phyloP scores from a whole-genome alignment of 352 stramenopile genomes.

The Pythium vanterpoolii region DNA sequence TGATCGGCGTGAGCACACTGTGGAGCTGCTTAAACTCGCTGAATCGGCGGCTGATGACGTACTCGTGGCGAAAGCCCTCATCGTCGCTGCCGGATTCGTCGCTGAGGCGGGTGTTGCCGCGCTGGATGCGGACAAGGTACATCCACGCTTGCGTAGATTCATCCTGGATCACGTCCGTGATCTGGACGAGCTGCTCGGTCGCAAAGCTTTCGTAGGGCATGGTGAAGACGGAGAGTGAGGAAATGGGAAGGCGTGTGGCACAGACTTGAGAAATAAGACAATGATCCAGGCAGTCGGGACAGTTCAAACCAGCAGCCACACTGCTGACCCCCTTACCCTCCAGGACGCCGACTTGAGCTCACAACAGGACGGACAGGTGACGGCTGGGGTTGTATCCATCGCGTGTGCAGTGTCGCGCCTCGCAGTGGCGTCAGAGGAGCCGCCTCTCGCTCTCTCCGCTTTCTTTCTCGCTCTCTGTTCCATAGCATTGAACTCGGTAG shows the following conservation, averaged over 20 bases:
- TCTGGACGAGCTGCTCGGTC: constrained; percentile 54
- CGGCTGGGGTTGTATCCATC: constrained; percentile 16
- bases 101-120: constrained; percentile 28
- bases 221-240: neutral
- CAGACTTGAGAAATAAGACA: constrained; percentile 9
- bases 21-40: constrained; percentile 78
- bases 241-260: neutral
- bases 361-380: neutral
- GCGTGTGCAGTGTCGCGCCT: constrained; percentile 17
- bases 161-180: constrained; percentile 72
- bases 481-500: neutral
- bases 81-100: constrained; percentile 21
- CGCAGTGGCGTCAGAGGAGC: constrained; percentile 23
- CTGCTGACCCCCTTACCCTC: neutral
- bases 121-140: constrained; percentile 65
- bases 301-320: neutral
- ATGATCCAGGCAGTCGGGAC: constrained; percentile 13
- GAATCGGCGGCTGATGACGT: constrained; percentile 66
- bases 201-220: constrained; percentile 84
- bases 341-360: neutral
- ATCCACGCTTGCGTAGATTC: constrained; percentile 59
- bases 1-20: constrained; percentile 44
- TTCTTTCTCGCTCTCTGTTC: constrained; percentile 19
- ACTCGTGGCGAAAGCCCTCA: constrained; percentile 54
- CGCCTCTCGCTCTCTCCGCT: constrained; percentile 16